These are phyloP conservation scores for Ophiostoma piceae DNA, from an alignment of 2,329 filamentous ascomycete genomes.

Conservation along the genomic window DNA sequence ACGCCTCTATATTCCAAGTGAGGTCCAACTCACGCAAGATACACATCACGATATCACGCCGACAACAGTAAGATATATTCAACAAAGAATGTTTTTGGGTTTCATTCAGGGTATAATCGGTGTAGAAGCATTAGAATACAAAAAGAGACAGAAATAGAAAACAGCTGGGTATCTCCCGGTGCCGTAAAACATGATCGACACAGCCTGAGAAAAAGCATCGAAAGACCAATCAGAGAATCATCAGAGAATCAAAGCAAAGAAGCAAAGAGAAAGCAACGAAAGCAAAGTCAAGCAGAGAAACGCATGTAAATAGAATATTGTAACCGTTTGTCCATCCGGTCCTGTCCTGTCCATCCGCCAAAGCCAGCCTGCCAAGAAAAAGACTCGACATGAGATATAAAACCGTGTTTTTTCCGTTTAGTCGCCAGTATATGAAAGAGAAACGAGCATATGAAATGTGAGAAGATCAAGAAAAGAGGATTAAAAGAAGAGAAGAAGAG, in stretches of 20 bases:
- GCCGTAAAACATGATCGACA: neutral
- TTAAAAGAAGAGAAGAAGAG: neutral
- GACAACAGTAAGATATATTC: neutral
- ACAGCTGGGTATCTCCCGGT: constrained; percentile 1
- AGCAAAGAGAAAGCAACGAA: neutral
- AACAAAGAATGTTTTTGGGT: neutral
- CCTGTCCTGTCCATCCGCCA: constrained; percentile 10
- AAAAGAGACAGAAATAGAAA: neutral
- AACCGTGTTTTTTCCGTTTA: constrained; percentile 10
- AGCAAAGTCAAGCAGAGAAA: neutral
- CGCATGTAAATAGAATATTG: neutral
- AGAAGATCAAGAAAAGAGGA: neutral
- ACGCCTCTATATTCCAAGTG: no score
- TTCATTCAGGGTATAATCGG: neutral
- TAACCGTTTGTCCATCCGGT: neutral
- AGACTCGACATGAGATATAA: constrained; percentile 4
- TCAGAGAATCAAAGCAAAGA: neutral
- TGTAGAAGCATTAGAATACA: neutral
- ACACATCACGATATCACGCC: neutral
- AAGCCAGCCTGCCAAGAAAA: constrained; percentile 12
- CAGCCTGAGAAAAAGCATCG: neutral
- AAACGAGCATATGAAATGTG: neutral
- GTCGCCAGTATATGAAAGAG: constrained; percentile 5
- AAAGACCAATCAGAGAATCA: neutral
- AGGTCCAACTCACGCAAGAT: neutral